These are phyloP conservation scores for Calocybe indica DNA, from an alignment of 768 basidiomycete genomes.

Conservation along the genomic window DNA sequence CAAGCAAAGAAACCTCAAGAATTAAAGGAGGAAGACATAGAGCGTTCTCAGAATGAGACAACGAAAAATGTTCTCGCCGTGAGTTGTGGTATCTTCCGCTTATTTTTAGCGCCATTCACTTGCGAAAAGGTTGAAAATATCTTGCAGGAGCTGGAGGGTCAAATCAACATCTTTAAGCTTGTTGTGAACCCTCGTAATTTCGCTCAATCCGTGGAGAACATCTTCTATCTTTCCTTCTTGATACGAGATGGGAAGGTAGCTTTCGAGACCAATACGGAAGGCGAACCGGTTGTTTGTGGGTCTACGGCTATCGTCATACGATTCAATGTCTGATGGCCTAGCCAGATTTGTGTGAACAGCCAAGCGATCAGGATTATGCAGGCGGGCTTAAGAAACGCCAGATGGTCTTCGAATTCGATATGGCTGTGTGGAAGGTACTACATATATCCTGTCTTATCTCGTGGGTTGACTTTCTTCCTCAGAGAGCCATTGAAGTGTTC, in stretches of 20 bases:
- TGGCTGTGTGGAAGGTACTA: slow-evolving; percentile 78
- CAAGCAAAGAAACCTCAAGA: slow-evolving; percentile 72
- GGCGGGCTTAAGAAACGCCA: slow-evolving; percentile 71
- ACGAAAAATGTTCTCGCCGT: slow-evolving; percentile 79
- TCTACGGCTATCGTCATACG: slow-evolving; percentile 1
- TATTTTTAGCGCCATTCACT: not conserved
- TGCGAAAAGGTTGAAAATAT: slow-evolving; percentile 51
- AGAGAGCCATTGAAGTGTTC: slow-evolving; percentile 88
- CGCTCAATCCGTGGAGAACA: slow-evolving; percentile 92
- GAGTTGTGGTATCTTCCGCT: slow-evolving; percentile 13
- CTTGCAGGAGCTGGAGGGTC: slow-evolving; percentile 39
- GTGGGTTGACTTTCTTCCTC: slow-evolving; percentile 1
- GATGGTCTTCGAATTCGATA: slow-evolving; percentile 88
- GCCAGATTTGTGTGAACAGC: slow-evolving; percentile 58
- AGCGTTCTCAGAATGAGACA: slow-evolving; percentile 82
- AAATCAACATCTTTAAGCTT: slow-evolving; percentile 79
- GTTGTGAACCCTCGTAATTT: slow-evolving; percentile 88
- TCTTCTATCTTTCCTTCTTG: slow-evolving; percentile 93
- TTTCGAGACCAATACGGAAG: slow-evolving; percentile 59
- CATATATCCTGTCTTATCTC: not conserved
- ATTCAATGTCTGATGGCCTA: not conserved
- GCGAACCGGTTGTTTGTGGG: slow-evolving; percentile 74
- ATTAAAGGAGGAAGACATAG: slow-evolving; percentile 77
- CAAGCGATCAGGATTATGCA: slow-evolving; percentile 56
- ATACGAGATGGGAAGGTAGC: slow-evolving; percentile 81